A percentile compares a stretch with the other conserved stretches of the same genome.
phyloP scores from a whole-genome alignment of 441 rosid genomes.

The Gossypium gossypioides region DNA sequence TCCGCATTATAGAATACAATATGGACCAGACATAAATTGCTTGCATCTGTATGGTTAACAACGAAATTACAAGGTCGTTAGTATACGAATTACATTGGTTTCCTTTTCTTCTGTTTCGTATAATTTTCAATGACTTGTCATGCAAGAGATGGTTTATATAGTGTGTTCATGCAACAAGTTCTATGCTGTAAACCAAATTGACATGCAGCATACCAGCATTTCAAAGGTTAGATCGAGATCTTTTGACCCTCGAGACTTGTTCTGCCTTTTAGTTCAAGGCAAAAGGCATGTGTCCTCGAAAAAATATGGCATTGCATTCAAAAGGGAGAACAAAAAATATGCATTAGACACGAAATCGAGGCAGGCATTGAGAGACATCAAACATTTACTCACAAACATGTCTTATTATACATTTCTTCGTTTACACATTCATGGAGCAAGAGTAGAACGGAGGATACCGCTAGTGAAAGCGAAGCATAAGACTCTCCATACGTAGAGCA shows the following conservation, averaged over 20 bases:
- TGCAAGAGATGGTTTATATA: neutral
- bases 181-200: neutral
- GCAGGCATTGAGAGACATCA: neutral
- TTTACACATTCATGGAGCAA: neutral
- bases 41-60: constrained; percentile 22
- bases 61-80: neutral
- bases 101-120: neutral
- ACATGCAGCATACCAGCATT: too few relatives aligned
- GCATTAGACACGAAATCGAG: neutral
- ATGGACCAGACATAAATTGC: constrained; percentile 30
- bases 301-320: neutral
- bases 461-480: constrained; percentile 32
- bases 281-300: neutral
- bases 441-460: constrained; percentile 16
- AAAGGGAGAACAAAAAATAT: neutral
- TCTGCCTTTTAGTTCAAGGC: too few relatives aligned
- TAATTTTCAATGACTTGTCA: neutral
- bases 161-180: neutral
- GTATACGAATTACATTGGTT: neutral
- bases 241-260: too few relatives aligned
- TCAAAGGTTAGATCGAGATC: too few relatives aligned
- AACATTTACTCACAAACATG: neutral
- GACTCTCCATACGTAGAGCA: constrained; percentile 24
- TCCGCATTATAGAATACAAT: constrained; percentile 23
- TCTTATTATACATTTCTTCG: neutral